These are phyloP conservation scores for Microcera coccophila DNA, from an alignment of 2,329 filamentous ascomycete genomes.

Conservation along the genomic window DNA sequence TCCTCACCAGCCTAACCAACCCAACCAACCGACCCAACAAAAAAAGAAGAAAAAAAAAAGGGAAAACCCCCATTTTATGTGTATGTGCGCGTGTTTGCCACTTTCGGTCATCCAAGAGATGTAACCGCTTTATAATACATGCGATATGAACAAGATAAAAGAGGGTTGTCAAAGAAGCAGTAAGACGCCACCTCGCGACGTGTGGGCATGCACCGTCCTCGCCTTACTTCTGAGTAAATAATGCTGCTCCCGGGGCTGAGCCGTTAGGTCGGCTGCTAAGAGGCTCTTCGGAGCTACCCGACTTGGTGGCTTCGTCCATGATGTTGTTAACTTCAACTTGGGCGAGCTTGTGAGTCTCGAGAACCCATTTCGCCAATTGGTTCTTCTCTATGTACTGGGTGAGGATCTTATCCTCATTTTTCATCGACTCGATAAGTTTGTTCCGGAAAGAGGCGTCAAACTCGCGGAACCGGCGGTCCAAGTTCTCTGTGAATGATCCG, in stretches of 20 bases:
- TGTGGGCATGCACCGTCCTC: not conserved
- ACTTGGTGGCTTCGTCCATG: slow-evolving; percentile 30
- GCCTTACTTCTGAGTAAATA: not conserved
- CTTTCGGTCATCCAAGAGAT: not conserved
- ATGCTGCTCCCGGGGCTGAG: not conserved
- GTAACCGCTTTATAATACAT: not conserved
- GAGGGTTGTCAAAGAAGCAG: not conserved
- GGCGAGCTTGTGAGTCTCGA: slow-evolving; percentile 37
- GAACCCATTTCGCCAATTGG: slow-evolving; percentile 65
- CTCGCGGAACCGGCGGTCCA: slow-evolving; percentile 57
- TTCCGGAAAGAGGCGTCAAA: slow-evolving; percentile 62
- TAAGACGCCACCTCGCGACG: not conserved
- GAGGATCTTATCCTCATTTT: slow-evolving; percentile 66
- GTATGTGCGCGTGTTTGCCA: not conserved
- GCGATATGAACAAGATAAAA: not conserved
- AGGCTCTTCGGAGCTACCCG: slow-evolving; percentile 4
- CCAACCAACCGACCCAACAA: not conserved
- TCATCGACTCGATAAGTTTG: slow-evolving; percentile 67
- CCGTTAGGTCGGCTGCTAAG: not conserved
- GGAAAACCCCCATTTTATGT: not conserved
- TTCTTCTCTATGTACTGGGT: slow-evolving; percentile 62
- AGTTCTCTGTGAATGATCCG: slow-evolving; percentile 57
- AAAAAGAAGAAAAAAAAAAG: too few species aligned
- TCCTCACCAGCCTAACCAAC: not conserved
- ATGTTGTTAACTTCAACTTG: slow-evolving; percentile 32